Conservation (phyloP, 768 basidiomycete species). For the Suillus weaverae region DNA sequence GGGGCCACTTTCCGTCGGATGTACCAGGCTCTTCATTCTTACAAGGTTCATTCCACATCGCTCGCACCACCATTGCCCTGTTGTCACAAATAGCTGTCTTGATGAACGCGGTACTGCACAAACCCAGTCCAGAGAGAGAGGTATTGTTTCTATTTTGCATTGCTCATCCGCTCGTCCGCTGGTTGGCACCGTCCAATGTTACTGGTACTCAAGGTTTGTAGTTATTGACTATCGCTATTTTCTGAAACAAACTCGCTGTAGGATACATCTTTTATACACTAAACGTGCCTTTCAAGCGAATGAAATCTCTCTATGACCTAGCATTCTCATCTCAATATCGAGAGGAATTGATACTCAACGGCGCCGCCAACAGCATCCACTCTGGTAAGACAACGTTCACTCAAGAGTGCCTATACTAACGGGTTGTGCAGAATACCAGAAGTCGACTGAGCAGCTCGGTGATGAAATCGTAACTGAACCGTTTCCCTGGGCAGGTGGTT, state of each 20-base stretch:
- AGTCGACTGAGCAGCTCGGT: slow-evolving; percentile 32
- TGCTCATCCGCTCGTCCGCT: slow-evolving; percentile 30
- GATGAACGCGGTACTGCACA: slow-evolving; percentile 16
- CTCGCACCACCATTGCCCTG: slow-evolving; percentile 26
- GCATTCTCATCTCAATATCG: slow-evolving; percentile 38
- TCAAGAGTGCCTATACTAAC: not conserved
- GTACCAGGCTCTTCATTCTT: slow-evolving; percentile 38
- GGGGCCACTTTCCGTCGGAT: slow-evolving; percentile 32
- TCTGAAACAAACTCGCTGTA: slow-evolving; percentile 12
- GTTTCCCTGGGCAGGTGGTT: slow-evolving; percentile 13
- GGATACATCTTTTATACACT: slow-evolving; percentile 43
- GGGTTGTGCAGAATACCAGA: slow-evolving; percentile 35
- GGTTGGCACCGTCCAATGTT: slow-evolving; percentile 35
- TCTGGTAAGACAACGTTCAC: slow-evolving; percentile 24
- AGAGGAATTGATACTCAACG: slow-evolving; percentile 39
- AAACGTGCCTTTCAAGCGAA: slow-evolving; percentile 37
- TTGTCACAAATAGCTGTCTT: slow-evolving; percentile 26
- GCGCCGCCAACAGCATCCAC: slow-evolving; percentile 28
- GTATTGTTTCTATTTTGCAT: slow-evolving; percentile 29
- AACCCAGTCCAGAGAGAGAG: slow-evolving; percentile 28
- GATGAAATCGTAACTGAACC: slow-evolving; percentile 31
- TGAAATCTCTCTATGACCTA: slow-evolving; percentile 39
- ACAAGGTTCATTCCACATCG: slow-evolving; percentile 21
- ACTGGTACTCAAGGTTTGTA: slow-evolving; percentile 36
- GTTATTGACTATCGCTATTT: not conserved